Conservation (phyloP, 2,329 filamentous ascomycete species). For the Penicillium occitanis region DNA sequence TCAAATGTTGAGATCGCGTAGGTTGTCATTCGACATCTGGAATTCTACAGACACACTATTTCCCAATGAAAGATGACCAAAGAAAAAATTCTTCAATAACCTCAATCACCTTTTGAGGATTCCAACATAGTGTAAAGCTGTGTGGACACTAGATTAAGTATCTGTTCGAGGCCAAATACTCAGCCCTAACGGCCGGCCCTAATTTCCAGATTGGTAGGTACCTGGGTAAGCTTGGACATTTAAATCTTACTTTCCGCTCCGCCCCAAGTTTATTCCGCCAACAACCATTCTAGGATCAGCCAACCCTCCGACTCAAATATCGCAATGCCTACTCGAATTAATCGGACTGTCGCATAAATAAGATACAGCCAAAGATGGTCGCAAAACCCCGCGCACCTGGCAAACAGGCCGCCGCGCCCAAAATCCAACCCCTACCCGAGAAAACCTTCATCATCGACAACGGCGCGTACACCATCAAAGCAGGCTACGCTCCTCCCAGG, state of each 20-base stretch:
- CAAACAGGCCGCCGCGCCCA: slow-evolving; percentile 55
- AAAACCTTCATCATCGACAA: slow-evolving; percentile 89
- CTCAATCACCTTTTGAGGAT: no score
- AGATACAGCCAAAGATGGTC: background rate
- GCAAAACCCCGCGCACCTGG: slow-evolving; percentile 38
- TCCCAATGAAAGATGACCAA: no score
- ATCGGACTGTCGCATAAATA: no score
- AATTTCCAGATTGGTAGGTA: slow-evolving; percentile 24
- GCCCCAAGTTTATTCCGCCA: background rate
- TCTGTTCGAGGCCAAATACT: background rate
- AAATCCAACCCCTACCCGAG: slow-evolving; percentile 53
- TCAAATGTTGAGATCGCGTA: no score
- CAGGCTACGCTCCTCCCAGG: slow-evolving; percentile 65
- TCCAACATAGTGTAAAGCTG: no score
- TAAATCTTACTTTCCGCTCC: slow-evolving; percentile 2
- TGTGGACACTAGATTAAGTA: no score
- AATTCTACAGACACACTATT: no score
- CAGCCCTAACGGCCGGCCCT: slow-evolving; percentile 29
- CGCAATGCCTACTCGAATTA: slow-evolving; percentile 27
- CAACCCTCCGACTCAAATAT: background rate
- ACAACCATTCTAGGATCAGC: background rate
- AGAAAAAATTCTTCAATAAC: no score
- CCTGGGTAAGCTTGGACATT: slow-evolving; percentile 2
- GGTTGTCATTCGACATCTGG: no score
- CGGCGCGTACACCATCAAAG: slow-evolving; percentile 87